Evolutionary conservation across 768 basidiomycete genomes (phyloP).

Genomic region (Imleria badia): DNA sequence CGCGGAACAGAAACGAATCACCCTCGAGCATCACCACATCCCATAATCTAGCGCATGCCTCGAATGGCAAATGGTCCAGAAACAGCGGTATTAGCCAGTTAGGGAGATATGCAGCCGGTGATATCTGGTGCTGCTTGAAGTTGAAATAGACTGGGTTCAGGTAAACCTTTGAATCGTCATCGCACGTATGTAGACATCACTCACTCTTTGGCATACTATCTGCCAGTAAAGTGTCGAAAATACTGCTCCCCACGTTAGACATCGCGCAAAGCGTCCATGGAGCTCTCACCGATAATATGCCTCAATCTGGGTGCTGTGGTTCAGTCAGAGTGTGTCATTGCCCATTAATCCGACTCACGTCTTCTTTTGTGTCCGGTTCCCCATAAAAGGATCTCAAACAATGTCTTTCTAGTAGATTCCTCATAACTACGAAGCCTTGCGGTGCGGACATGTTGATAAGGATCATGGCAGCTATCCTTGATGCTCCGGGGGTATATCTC

Average conservation of each 20-base stretch:
- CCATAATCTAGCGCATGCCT: conserved; percentile 87
- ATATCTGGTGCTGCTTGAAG: conserved; percentile 91
- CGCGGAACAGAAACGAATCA: conserved; percentile 86
- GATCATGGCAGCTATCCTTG: conserved; percentile 83
- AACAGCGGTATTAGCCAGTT: conserved; percentile 84
- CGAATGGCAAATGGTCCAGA: conserved; percentile 85
- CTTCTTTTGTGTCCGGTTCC: conserved; percentile 64
- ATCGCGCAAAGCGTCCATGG: background rate
- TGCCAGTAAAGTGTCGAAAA: conserved; percentile 89
- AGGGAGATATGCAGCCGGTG: conserved; percentile 78
- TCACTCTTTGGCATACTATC: conserved; percentile 93
- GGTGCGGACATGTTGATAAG: conserved; percentile 76
- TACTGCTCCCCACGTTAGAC: conserved; percentile 45
- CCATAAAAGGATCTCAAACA: conserved; percentile 86
- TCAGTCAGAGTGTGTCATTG: conserved; percentile 29
- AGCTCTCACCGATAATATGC: conserved; percentile 78
- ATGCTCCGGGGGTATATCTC: conserved; percentile 65
- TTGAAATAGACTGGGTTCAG: conserved; percentile 76
- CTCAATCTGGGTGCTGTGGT: conserved; percentile 58
- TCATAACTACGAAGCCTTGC: conserved; percentile 78
- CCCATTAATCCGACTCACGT: conserved; percentile 52
- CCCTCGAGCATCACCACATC: conserved; percentile 87
- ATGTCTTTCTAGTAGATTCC: conserved; percentile 83
- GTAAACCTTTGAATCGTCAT: background rate
- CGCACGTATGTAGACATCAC: conserved; percentile 16